Percentiles rank a stretch among this genome's conserved stretches.
Conservation (phyloP, 495 filamentous ascomycete species). For the Penicillium pulvis region DNA sequence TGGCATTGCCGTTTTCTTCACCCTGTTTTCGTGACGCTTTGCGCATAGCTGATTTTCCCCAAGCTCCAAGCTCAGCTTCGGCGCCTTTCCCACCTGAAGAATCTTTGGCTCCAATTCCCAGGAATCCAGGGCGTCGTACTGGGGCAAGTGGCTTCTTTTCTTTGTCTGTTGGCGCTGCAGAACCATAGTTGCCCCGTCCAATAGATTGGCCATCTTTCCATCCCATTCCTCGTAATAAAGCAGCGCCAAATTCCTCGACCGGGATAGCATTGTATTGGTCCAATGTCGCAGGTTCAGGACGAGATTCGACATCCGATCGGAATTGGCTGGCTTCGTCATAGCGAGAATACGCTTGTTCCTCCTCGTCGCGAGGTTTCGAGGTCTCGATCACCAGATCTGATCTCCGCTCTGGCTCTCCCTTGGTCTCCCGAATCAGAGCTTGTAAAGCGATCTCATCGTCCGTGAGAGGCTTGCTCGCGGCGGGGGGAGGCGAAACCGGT, state of each 20-base stretch:
- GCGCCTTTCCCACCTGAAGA: constrained; percentile 60
- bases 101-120: constrained; percentile 83
- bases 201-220: constrained; percentile 85
- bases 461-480: constrained; percentile 42
- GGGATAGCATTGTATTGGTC: constrained; percentile 87
- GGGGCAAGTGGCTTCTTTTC: constrained; percentile 47
- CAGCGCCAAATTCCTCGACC: constrained; percentile 91
- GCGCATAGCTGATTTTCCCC: constrained; percentile 69
- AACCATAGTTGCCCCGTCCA: constrained; percentile 56
- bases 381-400: constrained; percentile 65
- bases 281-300: constrained; percentile 72
- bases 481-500: constrained; percentile 5
- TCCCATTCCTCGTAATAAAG: constrained; percentile 85
- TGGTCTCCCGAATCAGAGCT: constrained; percentile 65
- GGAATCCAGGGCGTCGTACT: constrained; percentile 71
- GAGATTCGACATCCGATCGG: constrained; percentile 63
- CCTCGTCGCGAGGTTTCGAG: constrained; percentile 20
- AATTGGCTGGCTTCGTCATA: constrained; percentile 70
- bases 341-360: constrained; percentile 28
- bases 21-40: constrained; percentile 53
- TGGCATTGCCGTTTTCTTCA: constrained; percentile 35
- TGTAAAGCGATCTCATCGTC: constrained; percentile 80
- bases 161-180: constrained; percentile 25
- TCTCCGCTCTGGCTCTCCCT: constrained; percentile 49
- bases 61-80: constrained; percentile 74